Conservation (phyloP, 2,329 filamentous ascomycete species). For the Epichloe sylvatica region DNA sequence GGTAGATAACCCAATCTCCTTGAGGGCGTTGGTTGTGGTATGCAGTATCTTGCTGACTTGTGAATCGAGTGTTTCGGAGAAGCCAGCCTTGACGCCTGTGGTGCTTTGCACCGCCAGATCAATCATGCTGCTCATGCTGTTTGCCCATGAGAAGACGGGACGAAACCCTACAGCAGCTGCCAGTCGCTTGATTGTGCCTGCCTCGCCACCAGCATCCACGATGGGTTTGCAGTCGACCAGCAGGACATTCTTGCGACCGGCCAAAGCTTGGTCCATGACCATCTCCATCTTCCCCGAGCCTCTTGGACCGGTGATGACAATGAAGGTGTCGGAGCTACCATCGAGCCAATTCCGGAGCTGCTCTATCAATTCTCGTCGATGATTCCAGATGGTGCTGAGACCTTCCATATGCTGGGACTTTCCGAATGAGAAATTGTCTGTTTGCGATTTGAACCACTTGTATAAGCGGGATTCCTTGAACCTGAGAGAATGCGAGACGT, state of each 20-base stretch:
- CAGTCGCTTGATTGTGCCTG: conserved; percentile 67
- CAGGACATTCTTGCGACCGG: conserved; percentile 61
- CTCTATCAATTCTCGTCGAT: conserved; percentile 67
- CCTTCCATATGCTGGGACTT: conserved; percentile 50
- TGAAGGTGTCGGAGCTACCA: conserved; percentile 81
- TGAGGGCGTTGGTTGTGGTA: conserved; percentile 67
- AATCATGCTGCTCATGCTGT: conserved; percentile 81
- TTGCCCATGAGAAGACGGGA: conserved; percentile 92
- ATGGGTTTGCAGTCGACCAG: conserved; percentile 89
- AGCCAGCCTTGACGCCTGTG: conserved; percentile 85
- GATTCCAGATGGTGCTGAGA: conserved; percentile 74
- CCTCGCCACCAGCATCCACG: conserved; percentile 79
- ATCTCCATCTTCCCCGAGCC: conserved; percentile 86
- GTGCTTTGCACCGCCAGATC: conserved; percentile 89
- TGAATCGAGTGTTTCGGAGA: conserved; percentile 81
- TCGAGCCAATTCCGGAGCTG: conserved; percentile 74
- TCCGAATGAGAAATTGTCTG: conserved; percentile 51
- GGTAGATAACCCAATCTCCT: conserved; percentile 56
- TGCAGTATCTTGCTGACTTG: conserved; percentile 83
- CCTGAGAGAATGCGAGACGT: conserved; percentile 66
- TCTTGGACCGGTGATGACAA: conserved; percentile 81
- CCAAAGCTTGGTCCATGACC: conserved; percentile 70
- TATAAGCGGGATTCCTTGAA: conserved; percentile 60
- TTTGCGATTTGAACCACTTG: conserved; percentile 57
- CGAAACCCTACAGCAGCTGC: conserved; percentile 77